These are phyloP conservation scores for Chimonanthus salicifolius DNA, from an alignment of 164 flowering plant genomes.

Conservation along the genomic window DNA sequence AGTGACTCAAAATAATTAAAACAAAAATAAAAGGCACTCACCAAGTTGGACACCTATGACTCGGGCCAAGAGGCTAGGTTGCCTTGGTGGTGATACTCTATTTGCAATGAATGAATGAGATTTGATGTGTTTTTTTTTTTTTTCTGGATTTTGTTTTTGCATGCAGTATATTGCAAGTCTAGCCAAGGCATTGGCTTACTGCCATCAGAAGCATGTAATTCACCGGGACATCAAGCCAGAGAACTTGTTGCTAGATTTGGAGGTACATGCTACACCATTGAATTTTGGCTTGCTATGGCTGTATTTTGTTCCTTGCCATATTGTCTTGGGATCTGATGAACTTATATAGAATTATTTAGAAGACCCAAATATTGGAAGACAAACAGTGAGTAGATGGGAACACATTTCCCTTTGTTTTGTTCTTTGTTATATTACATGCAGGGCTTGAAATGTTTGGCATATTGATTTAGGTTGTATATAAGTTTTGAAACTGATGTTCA, in stretches of 20 bases:
- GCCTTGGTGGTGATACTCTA: too few species aligned
- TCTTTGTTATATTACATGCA: not conserved
- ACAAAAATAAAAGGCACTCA: too few species aligned
- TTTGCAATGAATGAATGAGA: too few species aligned
- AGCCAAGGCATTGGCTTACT: conserved; percentile 74
- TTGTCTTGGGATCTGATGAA: too few species aligned
- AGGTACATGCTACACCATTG: conserved; percentile 36
- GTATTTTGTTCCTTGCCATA: not conserved
- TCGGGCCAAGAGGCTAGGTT: too few species aligned
- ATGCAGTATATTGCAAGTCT: conserved; percentile 82
- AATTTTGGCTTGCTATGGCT: not conserved
- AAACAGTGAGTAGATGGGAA: not conserved
- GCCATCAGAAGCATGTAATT: conserved; percentile 90
- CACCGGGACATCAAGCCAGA: conserved; percentile 98
- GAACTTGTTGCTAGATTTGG: conserved; percentile 85
- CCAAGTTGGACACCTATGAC: too few species aligned
- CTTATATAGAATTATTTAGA: not conserved
- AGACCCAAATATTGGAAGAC: not conserved
- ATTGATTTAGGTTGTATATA: not conserved
- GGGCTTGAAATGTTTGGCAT: not conserved
- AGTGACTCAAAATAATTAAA: too few species aligned
- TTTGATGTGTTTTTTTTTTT: too few species aligned
- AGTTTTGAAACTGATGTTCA: too few species aligned
- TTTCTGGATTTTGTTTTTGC: not conserved
- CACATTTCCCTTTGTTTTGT: not conserved